Evolutionary conservation across 805 yeast genomes (phyloP).

Genomic region (Saturnispora ahearnii): DNA sequence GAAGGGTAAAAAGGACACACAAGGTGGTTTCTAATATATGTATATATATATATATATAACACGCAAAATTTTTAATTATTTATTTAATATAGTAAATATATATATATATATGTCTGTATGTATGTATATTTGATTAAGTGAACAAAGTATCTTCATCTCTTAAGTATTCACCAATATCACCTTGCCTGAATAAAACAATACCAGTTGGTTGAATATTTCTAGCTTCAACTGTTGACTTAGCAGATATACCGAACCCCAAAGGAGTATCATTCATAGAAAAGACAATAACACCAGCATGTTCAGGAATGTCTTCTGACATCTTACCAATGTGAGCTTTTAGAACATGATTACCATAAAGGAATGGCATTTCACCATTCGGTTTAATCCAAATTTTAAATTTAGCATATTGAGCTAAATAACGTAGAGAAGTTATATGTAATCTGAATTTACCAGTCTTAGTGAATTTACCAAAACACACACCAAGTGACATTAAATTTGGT

Average conservation of each 20-base stretch:
- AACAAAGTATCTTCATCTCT: slow-evolving; percentile 97
- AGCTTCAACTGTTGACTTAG: slow-evolving; percentile 84
- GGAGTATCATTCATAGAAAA: slow-evolving; percentile 90
- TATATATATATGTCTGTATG: neutral
- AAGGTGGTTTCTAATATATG: slow-evolving; percentile 39
- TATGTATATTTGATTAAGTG: slow-evolving; percentile 36
- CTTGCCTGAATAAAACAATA: slow-evolving; percentile 92
- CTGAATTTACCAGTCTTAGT: slow-evolving; percentile 96
- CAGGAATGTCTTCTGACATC: slow-evolving; percentile 96
- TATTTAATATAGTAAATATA: neutral
- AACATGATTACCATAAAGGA: slow-evolving; percentile 90
- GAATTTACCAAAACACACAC: slow-evolving; percentile 91
- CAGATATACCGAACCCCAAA: slow-evolving; percentile 90
- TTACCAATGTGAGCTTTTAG: slow-evolving; percentile 94
- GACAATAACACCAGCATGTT: slow-evolving; percentile 91
- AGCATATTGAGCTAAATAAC: slow-evolving; percentile 76
- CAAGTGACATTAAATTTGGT: slow-evolving; percentile 83
- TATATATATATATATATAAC: neutral
- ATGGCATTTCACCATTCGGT: slow-evolving; percentile 97
- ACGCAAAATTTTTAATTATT: neutral
- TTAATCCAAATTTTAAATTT: slow-evolving; percentile 95
- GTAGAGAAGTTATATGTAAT: slow-evolving; percentile 85
- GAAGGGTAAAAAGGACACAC: slow-evolving; percentile 56
- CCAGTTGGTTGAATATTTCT: slow-evolving; percentile 86
- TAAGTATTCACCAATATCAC: slow-evolving; percentile 94